A percentile compares a stretch with the other conserved stretches of the same genome.
These are phyloP conservation scores for Trypanosoma congolense DNA, from an alignment of 208 protist species.

Conservation along the genomic window DNA sequence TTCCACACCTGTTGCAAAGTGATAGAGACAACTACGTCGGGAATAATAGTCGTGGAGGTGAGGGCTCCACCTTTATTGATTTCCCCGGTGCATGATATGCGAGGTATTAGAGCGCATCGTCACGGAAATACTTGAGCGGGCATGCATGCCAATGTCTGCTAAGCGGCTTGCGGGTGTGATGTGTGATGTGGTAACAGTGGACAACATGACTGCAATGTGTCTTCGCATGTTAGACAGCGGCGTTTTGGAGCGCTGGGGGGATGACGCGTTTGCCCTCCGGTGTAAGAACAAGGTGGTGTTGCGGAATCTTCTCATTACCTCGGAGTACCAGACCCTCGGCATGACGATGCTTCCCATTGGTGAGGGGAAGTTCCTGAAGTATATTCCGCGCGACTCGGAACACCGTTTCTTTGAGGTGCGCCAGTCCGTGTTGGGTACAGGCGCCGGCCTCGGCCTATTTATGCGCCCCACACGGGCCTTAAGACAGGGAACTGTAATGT, in stretches of 20 bases:
- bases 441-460: slow-evolving; percentile 74
- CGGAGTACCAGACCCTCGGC: slow-evolving; percentile 76
- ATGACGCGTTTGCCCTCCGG: slow-evolving; percentile 52
- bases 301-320: slow-evolving; percentile 59
- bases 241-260: slow-evolving; percentile 39
- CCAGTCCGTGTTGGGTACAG: slow-evolving; percentile 45
- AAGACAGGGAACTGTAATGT: slow-evolving; percentile 70
- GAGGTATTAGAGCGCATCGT: slow-evolving; percentile 56
- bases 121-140: slow-evolving; percentile 55
- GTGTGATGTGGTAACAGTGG: slow-evolving; percentile 42
- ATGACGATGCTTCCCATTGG: slow-evolving; percentile 61
- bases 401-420: slow-evolving; percentile 80
- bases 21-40: background rate
- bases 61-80: background rate
- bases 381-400: slow-evolving; percentile 60
- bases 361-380: slow-evolving; percentile 35
- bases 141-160: slow-evolving; percentile 55
- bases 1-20: too few species aligned
- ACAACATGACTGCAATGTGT: slow-evolving; percentile 54
- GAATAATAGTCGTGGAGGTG: background rate
- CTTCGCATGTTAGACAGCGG: slow-evolving; percentile 60
- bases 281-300: slow-evolving; percentile 22
- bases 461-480: slow-evolving; percentile 55
- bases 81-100: slow-evolving; percentile 70
- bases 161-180: slow-evolving; percentile 41